Percentiles rank a stretch among this genome's conserved stretches.
These are phyloP conservation scores for Phylloboletellus chloephorus DNA, from an alignment of 1,284 basidiomycete species.

Conservation along the genomic window DNA sequence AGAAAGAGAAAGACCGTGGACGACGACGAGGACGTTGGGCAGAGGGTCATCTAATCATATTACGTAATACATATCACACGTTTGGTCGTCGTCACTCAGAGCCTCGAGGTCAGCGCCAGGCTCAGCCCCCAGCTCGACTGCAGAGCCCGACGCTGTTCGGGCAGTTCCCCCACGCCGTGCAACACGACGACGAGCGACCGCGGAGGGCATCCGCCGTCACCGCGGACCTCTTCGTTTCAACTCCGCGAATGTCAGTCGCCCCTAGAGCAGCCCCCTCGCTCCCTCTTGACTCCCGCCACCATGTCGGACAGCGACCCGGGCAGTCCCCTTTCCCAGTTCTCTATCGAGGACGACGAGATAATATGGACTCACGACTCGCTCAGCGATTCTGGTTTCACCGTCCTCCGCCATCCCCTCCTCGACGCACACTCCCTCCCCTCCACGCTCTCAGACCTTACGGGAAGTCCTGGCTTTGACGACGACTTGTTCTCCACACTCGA, in stretches of 20 bases:
- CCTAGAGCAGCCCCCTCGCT: background rate
- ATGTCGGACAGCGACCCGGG: constrained; percentile 18
- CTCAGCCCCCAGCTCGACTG: too few relatives aligned
- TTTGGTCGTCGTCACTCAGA: constrained; percentile 8
- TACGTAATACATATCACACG: constrained; percentile 30
- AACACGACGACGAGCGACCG: constrained; percentile 11
- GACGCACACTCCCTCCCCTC: constrained; percentile 15
- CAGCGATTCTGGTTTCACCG: constrained; percentile 26
- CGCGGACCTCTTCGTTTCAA: too few relatives aligned
- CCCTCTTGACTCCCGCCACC: background rate
- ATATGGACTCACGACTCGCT: constrained; percentile 19
- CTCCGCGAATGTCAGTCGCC: constrained; percentile 22
- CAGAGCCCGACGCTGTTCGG: too few relatives aligned
- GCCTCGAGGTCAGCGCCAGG: too few relatives aligned
- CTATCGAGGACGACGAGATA: constrained; percentile 24
- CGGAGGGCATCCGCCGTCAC: too few relatives aligned
- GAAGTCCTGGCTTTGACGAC: constrained; percentile 10
- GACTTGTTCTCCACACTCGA: constrained; percentile 14
- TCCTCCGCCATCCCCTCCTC: constrained; percentile 23
- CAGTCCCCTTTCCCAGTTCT: constrained; percentile 13
- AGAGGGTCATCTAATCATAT: constrained; percentile 40
- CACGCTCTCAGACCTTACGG: constrained; percentile 11
- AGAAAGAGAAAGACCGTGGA: constrained; percentile 15
- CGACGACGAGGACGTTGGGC: constrained; percentile 37
- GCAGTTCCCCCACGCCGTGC: constrained; percentile 8